These are phyloP conservation scores for Desmodesmus armatus DNA, from an alignment of 139 green algal species.

Conservation along the genomic window DNA sequence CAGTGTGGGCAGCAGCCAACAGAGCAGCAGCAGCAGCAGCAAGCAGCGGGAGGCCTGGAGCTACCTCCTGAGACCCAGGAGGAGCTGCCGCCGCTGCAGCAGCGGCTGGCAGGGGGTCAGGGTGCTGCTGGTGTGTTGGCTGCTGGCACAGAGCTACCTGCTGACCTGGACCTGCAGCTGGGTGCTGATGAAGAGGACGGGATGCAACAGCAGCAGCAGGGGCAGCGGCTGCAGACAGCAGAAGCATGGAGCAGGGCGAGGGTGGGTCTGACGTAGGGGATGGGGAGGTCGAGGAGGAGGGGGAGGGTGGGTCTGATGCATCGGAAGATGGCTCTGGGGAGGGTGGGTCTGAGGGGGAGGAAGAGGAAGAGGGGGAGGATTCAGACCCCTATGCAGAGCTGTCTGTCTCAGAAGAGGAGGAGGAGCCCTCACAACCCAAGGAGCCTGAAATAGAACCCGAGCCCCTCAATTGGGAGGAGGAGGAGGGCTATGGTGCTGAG, in stretches of 20 bases:
- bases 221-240: not conserved
- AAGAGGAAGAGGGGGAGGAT: conserved; percentile 2
- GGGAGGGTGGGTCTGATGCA: conserved; percentile 12
- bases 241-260: not conserved
- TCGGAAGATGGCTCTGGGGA: conserved; percentile 4
- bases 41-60: not conserved
- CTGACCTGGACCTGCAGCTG: conserved; percentile 36
- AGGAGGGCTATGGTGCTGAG: not conserved
- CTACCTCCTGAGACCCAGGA: conserved; percentile 22
- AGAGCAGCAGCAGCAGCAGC: conserved; percentile 4
- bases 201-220: too few relatives aligned
- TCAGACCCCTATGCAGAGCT: not conserved
- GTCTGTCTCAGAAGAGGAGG: not conserved
- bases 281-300: conserved; percentile 11
- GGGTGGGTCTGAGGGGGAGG: not conserved
- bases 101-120: not conserved
- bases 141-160: not conserved
- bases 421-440: too few relatives aligned
- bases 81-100: not conserved
- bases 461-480: conserved; percentile 39
- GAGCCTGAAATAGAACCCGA: not conserved
- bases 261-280: not conserved
- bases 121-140: not conserved
- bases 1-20: not conserved
- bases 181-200: conserved; percentile 18